Evolutionary conservation across 768 basidiomycete species (phyloP), one percentile per base, ranked within the genome.

Genomic region (Russula ochroleuca): DNA sequence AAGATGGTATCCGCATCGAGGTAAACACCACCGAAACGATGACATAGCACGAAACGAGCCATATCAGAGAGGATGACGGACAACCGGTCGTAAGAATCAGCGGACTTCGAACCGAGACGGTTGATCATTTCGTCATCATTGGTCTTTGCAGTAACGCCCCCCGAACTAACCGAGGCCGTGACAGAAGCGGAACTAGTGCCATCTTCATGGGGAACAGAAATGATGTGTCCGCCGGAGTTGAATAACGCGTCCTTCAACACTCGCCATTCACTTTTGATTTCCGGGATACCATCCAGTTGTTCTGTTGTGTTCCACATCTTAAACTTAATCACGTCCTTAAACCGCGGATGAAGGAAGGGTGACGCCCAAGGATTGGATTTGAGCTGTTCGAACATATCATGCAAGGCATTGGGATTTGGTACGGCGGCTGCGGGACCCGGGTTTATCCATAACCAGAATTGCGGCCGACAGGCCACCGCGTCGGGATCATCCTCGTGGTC

Each of bases 241-340:
- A 98, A 97, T 9, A 97, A 77, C 43, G 86, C 85, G 23, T 83
- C 82, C 65, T 82, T 78, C 70, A 89, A 81, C 21, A 79, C 79
- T 59, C 96, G 80, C 96, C 96, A 99, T 72, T 95, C 92, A 55
- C 92, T 84, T 69, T 85, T 86, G 49, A 98, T 78, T 74, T 99
- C 96, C 0, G 90, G 87, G 2, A 96, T 79, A 40, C 90, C 90
- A 69, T 98, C 96, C 53, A 98, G 79, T 70, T 98, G 95, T 69
- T 96, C 95, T 1, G 95, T 98, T 37, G 96, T 98, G 73, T 98
- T 98, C 96, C 96, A 99, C 68, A 98, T 80, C 73, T 90, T 93
- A 80, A 99, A 99, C 73, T 91, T 86, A 73, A 99, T 88, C 48
- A 93, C 84, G 65, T 94, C 90, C 70, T 88, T 85, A 79, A 98